Percentiles rank a stretch among this genome's conserved stretches.
These are phyloP conservation scores for Rhodosporidiobolus odoratus DNA, from an alignment of 768 basidiomycete genomes.

Conservation along the genomic window DNA sequence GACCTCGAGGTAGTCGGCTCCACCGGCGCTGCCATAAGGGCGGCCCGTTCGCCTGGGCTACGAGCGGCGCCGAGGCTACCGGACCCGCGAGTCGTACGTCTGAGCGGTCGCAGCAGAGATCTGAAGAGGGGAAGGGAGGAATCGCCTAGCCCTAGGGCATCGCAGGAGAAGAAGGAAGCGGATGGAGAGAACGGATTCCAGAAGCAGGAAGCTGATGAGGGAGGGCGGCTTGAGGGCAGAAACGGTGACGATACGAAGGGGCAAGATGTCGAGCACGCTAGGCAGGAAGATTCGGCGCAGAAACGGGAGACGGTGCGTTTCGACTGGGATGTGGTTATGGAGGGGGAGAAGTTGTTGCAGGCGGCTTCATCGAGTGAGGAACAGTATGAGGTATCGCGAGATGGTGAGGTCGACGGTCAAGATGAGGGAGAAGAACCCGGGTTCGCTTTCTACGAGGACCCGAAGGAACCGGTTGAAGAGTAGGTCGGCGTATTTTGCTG, in stretches of 20 bases:
- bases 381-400: neutral
- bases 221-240: neutral
- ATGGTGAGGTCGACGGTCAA: neutral
- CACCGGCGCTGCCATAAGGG: too few relatives aligned
- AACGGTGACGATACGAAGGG: neutral
- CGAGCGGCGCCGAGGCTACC: neutral
- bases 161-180: neutral
- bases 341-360: neutral
- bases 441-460: slow-evolving; percentile 4
- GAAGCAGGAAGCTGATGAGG: neutral
- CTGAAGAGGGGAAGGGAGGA: neutral
- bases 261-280: neutral
- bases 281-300: neutral
- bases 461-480: neutral
- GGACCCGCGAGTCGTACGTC: neutral
- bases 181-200: too few relatives aligned
- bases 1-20: too few relatives aligned
- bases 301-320: neutral
- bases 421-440: neutral
- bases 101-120: neutral
- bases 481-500: too few relatives aligned
- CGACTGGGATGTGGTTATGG: neutral
- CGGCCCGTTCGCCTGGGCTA: too few relatives aligned
- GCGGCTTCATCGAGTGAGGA: neutral
- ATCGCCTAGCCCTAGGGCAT: neutral